These are phyloP conservation scores for Byssochlamys sp. DNA, from an alignment of 2,329 filamentous ascomycete genomes.

Conservation along the genomic window DNA sequence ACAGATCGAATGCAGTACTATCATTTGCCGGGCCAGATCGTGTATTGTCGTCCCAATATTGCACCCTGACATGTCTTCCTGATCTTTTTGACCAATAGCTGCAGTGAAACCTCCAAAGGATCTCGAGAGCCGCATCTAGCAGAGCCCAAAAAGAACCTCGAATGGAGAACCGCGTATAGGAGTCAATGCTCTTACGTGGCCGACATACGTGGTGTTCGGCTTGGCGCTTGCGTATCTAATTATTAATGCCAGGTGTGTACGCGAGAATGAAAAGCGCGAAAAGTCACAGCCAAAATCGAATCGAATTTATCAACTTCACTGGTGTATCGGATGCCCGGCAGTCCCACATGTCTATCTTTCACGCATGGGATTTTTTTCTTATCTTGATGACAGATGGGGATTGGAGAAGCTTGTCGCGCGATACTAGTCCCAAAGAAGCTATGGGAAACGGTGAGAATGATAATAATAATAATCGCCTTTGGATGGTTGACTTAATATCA, in stretches of 20 bases:
- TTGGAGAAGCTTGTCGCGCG: neutral
- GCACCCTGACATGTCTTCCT: neutral
- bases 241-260: neutral
- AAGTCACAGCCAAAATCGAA: neutral
- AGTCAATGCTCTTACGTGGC: neutral
- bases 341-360: neutral
- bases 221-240: neutral
- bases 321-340: neutral
- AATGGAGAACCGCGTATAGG: neutral
- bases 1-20: neutral
- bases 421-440: neutral
- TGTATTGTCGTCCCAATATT: neutral
- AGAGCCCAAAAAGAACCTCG: neutral
- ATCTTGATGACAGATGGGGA: neutral
- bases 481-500: neutral
- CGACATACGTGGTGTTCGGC: neutral
- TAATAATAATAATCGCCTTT: neutral
- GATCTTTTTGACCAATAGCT: neutral
- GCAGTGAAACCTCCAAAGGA: neutral
- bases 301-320: neutral
- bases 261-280: neutral
- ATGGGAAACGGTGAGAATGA: neutral
- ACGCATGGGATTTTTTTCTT: neutral
- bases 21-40: neutral
- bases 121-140: neutral